A percentile compares a stretch with the other conserved stretches of the same genome.
These are phyloP conservation scores for Botrytis byssoidea DNA, from an alignment of 2,329 filamentous ascomycete species.

Conservation along the genomic window DNA sequence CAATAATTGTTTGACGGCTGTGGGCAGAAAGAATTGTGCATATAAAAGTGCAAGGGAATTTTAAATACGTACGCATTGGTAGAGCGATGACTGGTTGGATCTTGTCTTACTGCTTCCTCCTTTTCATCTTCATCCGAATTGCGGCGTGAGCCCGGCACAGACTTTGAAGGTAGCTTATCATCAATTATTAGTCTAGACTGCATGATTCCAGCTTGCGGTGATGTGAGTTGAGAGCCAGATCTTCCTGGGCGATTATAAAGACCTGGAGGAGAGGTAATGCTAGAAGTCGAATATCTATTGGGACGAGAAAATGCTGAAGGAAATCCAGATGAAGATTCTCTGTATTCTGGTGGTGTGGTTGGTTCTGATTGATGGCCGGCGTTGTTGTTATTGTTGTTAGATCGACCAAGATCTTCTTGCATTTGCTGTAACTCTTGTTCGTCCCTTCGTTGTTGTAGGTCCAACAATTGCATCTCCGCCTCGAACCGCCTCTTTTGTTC, in stretches of 20 bases:
- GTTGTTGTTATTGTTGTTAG: slow-evolving; percentile 44
- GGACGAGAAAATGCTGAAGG: slow-evolving; percentile 78
- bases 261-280: slow-evolving; percentile 77
- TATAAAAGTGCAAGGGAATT: neutral
- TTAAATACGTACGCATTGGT: slow-evolving; percentile 72
- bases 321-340: slow-evolving; percentile 68
- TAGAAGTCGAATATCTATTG: slow-evolving; percentile 85
- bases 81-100: slow-evolving; percentile 69
- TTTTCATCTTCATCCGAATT: slow-evolving; percentile 92
- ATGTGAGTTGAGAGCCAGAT: slow-evolving; percentile 77
- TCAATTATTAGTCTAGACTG: slow-evolving; percentile 60
- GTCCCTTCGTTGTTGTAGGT: slow-evolving; percentile 78
- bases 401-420: slow-evolving; percentile 70
- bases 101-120: slow-evolving; percentile 67
- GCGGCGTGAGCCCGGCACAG: slow-evolving; percentile 79
- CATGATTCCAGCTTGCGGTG: slow-evolving; percentile 65
- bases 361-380: slow-evolving; percentile 84
- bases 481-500: slow-evolving; percentile 89
- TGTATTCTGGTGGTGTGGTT: slow-evolving; percentile 92
- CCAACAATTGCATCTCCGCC: slow-evolving; percentile 85
- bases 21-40: neutral
- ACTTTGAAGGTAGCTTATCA: slow-evolving; percentile 73
- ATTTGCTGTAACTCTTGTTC: slow-evolving; percentile 83
- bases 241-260: slow-evolving; percentile 70
- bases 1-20: neutral